A percentile compares a stretch with the other conserved stretches of the same genome.
phyloP scores from a whole-genome alignment of 2,329 filamentous ascomycete genomes.

The Tetracladium maxilliforme region DNA sequence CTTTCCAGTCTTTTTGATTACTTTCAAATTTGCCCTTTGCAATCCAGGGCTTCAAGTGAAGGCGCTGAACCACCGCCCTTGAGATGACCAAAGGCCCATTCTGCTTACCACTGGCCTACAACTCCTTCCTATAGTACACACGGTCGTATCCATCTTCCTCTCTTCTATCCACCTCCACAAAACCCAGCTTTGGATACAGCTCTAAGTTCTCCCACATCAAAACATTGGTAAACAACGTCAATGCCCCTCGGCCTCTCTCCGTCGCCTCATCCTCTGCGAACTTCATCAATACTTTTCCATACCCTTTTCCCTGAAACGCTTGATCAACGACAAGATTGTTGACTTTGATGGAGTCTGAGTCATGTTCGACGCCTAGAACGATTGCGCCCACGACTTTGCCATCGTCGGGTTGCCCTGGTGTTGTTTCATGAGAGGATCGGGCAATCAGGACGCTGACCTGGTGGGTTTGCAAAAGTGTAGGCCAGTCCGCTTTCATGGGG shows the following conservation, averaged over 20 bases:
- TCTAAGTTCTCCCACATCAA: slow-evolving; percentile 10
- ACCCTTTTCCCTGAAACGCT: slow-evolving; percentile 7
- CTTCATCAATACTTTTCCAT: slow-evolving; percentile 9
- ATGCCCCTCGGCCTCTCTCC: slow-evolving; percentile 2
- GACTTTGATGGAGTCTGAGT: slow-evolving; percentile 5
- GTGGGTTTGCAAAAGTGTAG: slow-evolving; percentile 10
- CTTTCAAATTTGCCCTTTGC: no score
- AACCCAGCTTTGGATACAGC: slow-evolving; percentile 12
- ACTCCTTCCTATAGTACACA: slow-evolving; percentile 17
- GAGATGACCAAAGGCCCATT: no score
- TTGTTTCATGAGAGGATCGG: no score
- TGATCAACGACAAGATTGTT: slow-evolving; percentile 10
- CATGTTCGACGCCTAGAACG: slow-evolving; percentile 5
- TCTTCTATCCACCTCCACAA: slow-evolving; percentile 14
- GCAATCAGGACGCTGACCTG: slow-evolving; percentile 11
- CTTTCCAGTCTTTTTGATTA: no score
- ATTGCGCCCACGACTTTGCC: slow-evolving; percentile 14
- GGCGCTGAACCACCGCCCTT: no score
- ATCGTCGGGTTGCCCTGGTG: no score
- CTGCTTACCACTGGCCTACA: neutral
- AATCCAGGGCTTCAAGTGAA: no score
- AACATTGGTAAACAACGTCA: slow-evolving; percentile 9
- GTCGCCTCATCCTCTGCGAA: slow-evolving; percentile 6
- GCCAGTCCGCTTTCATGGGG: slow-evolving; percentile 19
- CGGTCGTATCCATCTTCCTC: slow-evolving; percentile 17